A percentile compares a stretch with the other conserved stretches of the same genome.
Conservation (phyloP, 352 stramenopile species). For the Plasmopara halstedii region DNA sequence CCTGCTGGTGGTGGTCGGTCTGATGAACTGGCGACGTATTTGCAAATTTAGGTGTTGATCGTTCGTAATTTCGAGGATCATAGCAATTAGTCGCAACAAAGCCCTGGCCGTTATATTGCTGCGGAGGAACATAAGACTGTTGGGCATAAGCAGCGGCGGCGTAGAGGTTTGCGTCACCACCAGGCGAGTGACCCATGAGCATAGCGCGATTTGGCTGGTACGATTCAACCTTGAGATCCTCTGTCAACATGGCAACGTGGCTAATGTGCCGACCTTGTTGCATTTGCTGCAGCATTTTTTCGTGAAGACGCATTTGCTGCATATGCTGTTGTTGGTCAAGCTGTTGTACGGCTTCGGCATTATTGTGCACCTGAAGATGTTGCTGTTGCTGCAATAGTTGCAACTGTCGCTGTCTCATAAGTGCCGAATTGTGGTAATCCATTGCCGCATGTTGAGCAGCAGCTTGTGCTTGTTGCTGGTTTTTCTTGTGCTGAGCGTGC, state of each 20-base stretch:
- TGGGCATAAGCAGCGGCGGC: slow-evolving; percentile 22
- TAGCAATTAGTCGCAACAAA: slow-evolving; percentile 23
- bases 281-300: slow-evolving; percentile 61
- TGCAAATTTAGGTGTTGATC: slow-evolving; percentile 14
- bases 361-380: slow-evolving; percentile 51
- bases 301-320: slow-evolving; percentile 60
- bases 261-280: slow-evolving; percentile 48
- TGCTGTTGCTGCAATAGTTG: slow-evolving; percentile 70
- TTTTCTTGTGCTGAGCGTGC: slow-evolving; percentile 73
- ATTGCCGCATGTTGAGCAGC: slow-evolving; percentile 35
- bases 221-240: slow-evolving; percentile 31
- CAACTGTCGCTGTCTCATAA: slow-evolving; percentile 61
- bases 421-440: slow-evolving; percentile 49
- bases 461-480: slow-evolving; percentile 50
- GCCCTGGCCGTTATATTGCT: slow-evolving; percentile 29
- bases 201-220: slow-evolving; percentile 25
- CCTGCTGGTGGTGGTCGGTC: slow-evolving; percentile 20
- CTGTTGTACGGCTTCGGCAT: slow-evolving; percentile 50
- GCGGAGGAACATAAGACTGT: slow-evolving; percentile 22
- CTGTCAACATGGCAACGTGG: slow-evolving; percentile 30
- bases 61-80: slow-evolving; percentile 34
- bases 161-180: slow-evolving; percentile 28
- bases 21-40: slow-evolving; percentile 29
- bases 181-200: slow-evolving; percentile 25
- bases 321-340: slow-evolving; percentile 71